phyloP scores from a whole-genome alignment of 2,329 filamentous ascomycete species.

The Aspergillus pseudonomiae region DNA sequence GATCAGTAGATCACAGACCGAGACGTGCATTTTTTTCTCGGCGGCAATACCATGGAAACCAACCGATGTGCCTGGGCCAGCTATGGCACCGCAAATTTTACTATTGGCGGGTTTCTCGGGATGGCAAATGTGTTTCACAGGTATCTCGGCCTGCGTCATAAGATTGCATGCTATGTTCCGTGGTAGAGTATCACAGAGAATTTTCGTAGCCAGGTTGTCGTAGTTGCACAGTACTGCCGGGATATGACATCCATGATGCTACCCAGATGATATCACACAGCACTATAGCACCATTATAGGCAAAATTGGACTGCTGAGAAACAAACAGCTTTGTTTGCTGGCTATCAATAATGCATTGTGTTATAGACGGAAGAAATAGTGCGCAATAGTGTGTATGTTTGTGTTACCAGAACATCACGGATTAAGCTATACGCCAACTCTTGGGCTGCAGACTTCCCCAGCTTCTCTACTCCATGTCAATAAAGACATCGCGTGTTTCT shows the following conservation, averaged over 20 bases:
- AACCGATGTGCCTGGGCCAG: not conserved
- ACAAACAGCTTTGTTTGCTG: not conserved
- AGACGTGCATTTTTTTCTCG: not conserved
- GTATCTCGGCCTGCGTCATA: slow-evolving; percentile 1
- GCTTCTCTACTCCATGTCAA: slow-evolving; percentile 1
- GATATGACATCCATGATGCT: not conserved
- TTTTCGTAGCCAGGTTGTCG: not conserved
- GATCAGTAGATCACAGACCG: not conserved
- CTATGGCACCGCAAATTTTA: not conserved
- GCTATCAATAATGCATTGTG: not conserved
- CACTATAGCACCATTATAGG: not conserved
- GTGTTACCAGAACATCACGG: too few species aligned
- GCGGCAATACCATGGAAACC: not conserved
- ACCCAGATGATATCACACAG: not conserved
- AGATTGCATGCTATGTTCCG: not conserved
- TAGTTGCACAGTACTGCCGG: not conserved
- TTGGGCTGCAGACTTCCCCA: not conserved
- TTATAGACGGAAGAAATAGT: not conserved
- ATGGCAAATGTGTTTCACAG: not conserved
- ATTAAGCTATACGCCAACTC: not conserved
- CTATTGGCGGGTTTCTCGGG: not conserved
- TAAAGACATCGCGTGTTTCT: not conserved
- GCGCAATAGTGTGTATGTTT: not conserved
- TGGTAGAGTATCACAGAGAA: not conserved
- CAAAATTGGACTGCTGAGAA: not conserved